These are phyloP conservation scores for Annona cherimola DNA, from an alignment of 164 flowering plant genomes.

Conservation along the genomic window DNA sequence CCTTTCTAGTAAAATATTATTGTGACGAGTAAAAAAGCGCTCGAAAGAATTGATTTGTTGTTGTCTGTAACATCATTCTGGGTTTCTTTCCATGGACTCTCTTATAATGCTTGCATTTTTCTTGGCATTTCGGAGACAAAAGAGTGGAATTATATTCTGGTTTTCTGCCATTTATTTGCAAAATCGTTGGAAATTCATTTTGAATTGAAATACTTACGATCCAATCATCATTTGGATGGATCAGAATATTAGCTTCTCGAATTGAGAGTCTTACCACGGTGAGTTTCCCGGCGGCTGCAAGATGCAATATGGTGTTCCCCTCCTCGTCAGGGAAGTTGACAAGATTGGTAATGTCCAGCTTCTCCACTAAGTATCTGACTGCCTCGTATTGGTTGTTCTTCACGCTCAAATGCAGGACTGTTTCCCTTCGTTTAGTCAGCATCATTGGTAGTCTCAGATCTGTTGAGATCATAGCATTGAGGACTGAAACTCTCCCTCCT, in stretches of 20 bases:
- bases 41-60: too few relatives aligned
- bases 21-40: too few relatives aligned
- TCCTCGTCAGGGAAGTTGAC: constrained; percentile 32
- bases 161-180: too few relatives aligned
- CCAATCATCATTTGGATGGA: too few relatives aligned
- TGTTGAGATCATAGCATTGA: constrained; percentile 37
- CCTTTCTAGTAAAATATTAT: too few relatives aligned
- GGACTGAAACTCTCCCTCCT: constrained; percentile 37
- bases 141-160: too few relatives aligned
- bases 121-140: too few relatives aligned
- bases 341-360: constrained; percentile 24
- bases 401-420: constrained; percentile 33
- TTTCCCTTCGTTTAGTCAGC: constrained; percentile 29
- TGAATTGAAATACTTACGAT: too few relatives aligned
- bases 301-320: constrained; percentile 52
- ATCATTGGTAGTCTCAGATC: constrained; percentile 24
- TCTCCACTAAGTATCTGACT: constrained; percentile 31
- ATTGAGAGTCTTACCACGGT: constrained; percentile 26
- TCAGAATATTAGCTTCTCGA: neutral
- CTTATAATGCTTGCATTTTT: too few relatives aligned
- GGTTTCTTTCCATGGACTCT: too few relatives aligned
- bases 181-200: too few relatives aligned
- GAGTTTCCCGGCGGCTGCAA: constrained; percentile 48
- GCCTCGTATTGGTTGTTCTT: constrained; percentile 40
- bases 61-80: too few relatives aligned